Conservation (phyloP, 2,329 filamentous ascomycete species). For the Volutella citrinella region DNA sequence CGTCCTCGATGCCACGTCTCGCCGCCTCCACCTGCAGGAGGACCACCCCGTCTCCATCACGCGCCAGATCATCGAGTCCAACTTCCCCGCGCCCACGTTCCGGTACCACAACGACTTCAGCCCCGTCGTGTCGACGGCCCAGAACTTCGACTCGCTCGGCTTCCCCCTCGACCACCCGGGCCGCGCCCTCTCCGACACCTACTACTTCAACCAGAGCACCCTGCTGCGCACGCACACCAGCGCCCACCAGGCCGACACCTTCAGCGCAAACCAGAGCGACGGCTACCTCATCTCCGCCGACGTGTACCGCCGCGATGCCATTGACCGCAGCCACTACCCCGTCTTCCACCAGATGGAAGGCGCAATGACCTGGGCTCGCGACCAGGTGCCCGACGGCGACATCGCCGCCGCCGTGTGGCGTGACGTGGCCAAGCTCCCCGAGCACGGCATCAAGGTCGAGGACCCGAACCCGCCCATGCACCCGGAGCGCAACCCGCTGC, state of each 20-base stretch:
- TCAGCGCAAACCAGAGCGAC: slow-evolving; percentile 67
- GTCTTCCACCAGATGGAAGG: slow-evolving; percentile 99
- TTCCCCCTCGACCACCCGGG: slow-evolving; percentile 88
- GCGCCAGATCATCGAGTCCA: slow-evolving; percentile 85
- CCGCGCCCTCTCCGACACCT: slow-evolving; percentile 84
- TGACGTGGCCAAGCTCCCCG: slow-evolving; percentile 69
- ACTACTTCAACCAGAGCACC: slow-evolving; percentile 84
- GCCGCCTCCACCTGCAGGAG: slow-evolving; percentile 82
- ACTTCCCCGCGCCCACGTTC: slow-evolving; percentile 72
- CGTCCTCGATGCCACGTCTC: slow-evolving; percentile 71
- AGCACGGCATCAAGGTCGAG: slow-evolving; percentile 73
- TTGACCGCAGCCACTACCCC: slow-evolving; percentile 93
- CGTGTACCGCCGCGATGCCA: slow-evolving; percentile 91
- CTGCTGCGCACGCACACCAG: slow-evolving; percentile 92
- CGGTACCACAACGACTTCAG: slow-evolving; percentile 74
- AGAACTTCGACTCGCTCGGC: slow-evolving; percentile 97
- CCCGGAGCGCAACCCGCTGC: slow-evolving; percentile 77
- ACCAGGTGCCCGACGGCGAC: slow-evolving; percentile 53
- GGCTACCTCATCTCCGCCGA: slow-evolving; percentile 93
- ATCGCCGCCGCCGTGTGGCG: slow-evolving; percentile 64
- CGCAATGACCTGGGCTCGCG: slow-evolving; percentile 81
- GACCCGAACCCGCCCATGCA: slow-evolving; percentile 80
- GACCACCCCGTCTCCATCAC: slow-evolving; percentile 92
- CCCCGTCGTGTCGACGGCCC: slow-evolving; percentile 77
- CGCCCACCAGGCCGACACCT: slow-evolving; percentile 83